Base-by-base conservation (phyloP, 2,329 filamentous ascomycete species). In the Karstenula rhodostoma region DNA sequence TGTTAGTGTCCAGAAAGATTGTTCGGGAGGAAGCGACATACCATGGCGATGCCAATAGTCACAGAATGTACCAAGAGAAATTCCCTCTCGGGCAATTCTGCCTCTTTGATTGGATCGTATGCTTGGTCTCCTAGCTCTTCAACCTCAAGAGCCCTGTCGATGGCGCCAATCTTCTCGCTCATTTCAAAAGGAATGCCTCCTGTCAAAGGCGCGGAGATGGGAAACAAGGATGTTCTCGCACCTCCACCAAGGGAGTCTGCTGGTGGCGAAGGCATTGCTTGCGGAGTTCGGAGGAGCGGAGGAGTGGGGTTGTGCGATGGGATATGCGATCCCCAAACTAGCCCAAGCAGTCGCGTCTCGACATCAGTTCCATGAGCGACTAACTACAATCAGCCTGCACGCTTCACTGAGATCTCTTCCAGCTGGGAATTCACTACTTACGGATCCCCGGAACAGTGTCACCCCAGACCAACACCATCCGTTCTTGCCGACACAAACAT, bases 381-480 rank as follows among this genome's bases (percentile, higher is more conserved):
- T 54, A 22, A 2, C 6, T 15, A 32, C 27, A 15, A 10, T 54
- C 19, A 54, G 37, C 35, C 27, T 8, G 15, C 12, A 2, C 10
- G 4, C 1, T 29, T 23, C 27, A n/a, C 40, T 17, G 6, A 27
- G 17, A 19, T 29, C 6, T 27, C 2, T 33, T 6, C 2, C 4
- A 23, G 9, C 9, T 42, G 1, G 4, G 15, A 47, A 5, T 22
- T 17, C 5, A 19, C 17, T 7, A 44, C 51, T 44, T 43, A 54
- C 51, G 83, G 9, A 94, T 81, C 69, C 92, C 89, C 54, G 89
- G 81, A 1, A 90, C 86, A 57, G 93, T 90, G 67, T 94, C 91
- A 62, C 93, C 91, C 91, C 91, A 94, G 1, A 93, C 90, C 2
- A 94, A 82, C 1, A 94, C 81, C 13, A 93, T 80, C 4, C 86